Evolutionary conservation across 495 filamentous ascomycete genomes (phyloP).

Genomic region (Aspergillus affinis): DNA sequence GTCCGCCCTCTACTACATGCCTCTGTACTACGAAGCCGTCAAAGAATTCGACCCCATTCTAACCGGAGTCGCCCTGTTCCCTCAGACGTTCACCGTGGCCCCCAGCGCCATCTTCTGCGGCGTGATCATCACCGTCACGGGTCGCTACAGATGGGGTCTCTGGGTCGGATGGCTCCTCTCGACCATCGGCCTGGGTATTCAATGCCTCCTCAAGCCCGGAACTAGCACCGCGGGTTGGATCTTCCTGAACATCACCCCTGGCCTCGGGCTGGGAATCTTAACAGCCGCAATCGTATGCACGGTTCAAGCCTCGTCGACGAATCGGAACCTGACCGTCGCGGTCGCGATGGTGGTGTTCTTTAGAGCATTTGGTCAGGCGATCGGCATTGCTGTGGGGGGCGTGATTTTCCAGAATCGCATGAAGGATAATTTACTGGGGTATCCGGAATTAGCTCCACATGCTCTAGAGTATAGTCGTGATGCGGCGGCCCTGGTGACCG

Average conservation of each 20-base stretch:
- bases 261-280: slow-evolving; percentile 50
- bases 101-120: slow-evolving; percentile 50
- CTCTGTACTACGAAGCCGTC: slow-evolving; percentile 54
- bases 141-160: slow-evolving; percentile 50
- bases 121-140: slow-evolving; percentile 41
- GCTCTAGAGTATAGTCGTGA: slow-evolving; percentile 54
- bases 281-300: slow-evolving; percentile 49
- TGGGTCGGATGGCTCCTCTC: slow-evolving; percentile 54
- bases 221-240: slow-evolving; percentile 48
- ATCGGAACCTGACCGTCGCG: slow-evolving; percentile 45
- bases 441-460: slow-evolving; percentile 40
- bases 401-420: slow-evolving; percentile 63
- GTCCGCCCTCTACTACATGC: slow-evolving; percentile 48
- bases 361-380: slow-evolving; percentile 52
- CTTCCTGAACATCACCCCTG: slow-evolving; percentile 46
- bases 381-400: slow-evolving; percentile 58
- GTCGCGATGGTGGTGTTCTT: slow-evolving; percentile 58
- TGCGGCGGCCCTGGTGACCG: slow-evolving; percentile 56
- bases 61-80: slow-evolving; percentile 47
- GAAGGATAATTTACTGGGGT: slow-evolving; percentile 40
- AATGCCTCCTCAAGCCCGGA: slow-evolving; percentile 43
- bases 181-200: slow-evolving; percentile 45
- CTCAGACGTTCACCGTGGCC: slow-evolving; percentile 52
- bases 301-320: slow-evolving; percentile 47
- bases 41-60: slow-evolving; percentile 48